Percentiles rank a stretch among this genome's conserved stretches.
These are phyloP conservation scores for Limnomonas spitsbergensis DNA, from an alignment of 139 green algal genomes.

Conservation along the genomic window DNA sequence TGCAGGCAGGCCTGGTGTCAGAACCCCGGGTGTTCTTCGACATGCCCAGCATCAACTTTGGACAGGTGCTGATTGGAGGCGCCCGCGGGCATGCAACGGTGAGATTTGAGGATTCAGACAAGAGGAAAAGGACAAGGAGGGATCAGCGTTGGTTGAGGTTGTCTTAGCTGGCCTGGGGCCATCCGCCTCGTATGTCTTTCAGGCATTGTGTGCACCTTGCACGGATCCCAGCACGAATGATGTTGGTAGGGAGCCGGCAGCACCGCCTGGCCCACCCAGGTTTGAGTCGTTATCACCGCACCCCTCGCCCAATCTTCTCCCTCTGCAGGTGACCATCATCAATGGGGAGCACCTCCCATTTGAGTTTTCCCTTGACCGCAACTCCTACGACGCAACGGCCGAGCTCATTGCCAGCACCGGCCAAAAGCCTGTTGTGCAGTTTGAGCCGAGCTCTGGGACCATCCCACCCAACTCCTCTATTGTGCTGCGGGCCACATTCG, in stretches of 20 bases:
- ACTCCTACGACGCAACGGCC: constrained; percentile 57
- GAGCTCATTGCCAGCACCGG: constrained; percentile 48
- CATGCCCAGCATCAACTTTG: constrained; percentile 68
- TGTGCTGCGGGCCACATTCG: constrained; percentile 53
- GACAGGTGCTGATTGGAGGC: constrained; percentile 38
- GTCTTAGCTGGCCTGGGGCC: too few species aligned
- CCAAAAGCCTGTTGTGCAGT: constrained; percentile 42
- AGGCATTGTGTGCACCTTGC: too few species aligned
- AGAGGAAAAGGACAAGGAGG: too few species aligned
- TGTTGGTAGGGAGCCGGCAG: too few species aligned
- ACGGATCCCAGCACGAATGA: too few species aligned
- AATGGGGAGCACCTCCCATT: constrained; percentile 78
- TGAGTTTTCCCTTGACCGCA: constrained; percentile 66
- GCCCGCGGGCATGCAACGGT: constrained; percentile 7
- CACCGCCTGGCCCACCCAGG: too few species aligned
- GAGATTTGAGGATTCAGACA: too few species aligned
- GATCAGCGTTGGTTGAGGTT: too few species aligned
- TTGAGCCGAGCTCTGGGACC: constrained; percentile 54
- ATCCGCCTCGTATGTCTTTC: too few species aligned
- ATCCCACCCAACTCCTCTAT: constrained; percentile 50
- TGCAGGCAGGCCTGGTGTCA: constrained; percentile 64
- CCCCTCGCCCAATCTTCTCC: constrained; percentile 27
- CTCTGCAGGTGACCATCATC: constrained; percentile 52
- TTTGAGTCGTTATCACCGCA: too few species aligned
- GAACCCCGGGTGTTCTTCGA: constrained; percentile 73